phyloP scores from a whole-genome alignment of 148 eudicot species.

The Cornus controversa region DNA sequence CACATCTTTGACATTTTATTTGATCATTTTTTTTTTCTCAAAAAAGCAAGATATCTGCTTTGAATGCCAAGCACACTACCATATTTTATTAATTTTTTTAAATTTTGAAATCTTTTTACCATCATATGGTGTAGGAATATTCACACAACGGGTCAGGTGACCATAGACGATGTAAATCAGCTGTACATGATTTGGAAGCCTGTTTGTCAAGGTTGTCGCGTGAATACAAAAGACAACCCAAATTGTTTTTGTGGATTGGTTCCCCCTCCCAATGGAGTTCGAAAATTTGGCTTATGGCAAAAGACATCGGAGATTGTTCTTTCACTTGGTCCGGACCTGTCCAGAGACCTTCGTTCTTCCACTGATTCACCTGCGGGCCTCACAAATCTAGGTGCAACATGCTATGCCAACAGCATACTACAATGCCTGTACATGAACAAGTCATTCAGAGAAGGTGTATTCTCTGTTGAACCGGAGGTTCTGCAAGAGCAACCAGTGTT shows the following conservation, averaged over 20 bases:
- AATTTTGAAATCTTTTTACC: neutral
- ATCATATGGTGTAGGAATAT: slow-evolving; percentile 54
- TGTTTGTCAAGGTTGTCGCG: slow-evolving; percentile 86
- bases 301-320: slow-evolving; percentile 64
- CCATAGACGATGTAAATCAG: slow-evolving; percentile 66
- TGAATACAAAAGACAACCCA: slow-evolving; percentile 91
- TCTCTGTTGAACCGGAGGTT: slow-evolving; percentile 80
- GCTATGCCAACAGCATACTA: slow-evolving; percentile 97
- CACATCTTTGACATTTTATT: neutral
- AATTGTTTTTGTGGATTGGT: slow-evolving; percentile 88
- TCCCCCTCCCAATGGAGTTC: slow-evolving; percentile 79
- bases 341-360: slow-evolving; percentile 62
- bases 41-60: neutral
- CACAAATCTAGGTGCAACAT: slow-evolving; percentile 95
- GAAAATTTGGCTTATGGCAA: slow-evolving; percentile 96
- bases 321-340: slow-evolving; percentile 79
- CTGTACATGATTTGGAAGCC: slow-evolving; percentile 79
- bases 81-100: neutral
- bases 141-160: slow-evolving; percentile 50
- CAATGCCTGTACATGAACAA: slow-evolving; percentile 90
- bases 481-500: slow-evolving; percentile 75
- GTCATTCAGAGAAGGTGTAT: slow-evolving; percentile 76
- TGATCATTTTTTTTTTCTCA: neutral
- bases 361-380: slow-evolving; percentile 77
- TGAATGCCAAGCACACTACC: neutral